Evolutionary conservation across 495 filamentous ascomycete species (phyloP).

Genomic region (Barbatosphaeria neglecta): DNA sequence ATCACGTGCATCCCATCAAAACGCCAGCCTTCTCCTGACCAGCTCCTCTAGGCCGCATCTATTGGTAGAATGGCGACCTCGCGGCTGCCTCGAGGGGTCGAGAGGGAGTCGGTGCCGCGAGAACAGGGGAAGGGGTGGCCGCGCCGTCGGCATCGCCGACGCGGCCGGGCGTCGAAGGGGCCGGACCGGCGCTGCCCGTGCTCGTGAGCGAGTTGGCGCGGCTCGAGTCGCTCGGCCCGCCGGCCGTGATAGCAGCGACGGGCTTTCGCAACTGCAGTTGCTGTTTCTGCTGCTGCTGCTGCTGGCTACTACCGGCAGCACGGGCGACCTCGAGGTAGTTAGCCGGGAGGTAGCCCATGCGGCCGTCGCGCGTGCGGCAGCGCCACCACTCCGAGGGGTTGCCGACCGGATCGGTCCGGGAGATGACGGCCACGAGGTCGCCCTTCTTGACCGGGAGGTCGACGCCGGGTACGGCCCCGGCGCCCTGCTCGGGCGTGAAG

Average conservation of each 20-base stretch:
- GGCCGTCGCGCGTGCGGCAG: slow-evolving; percentile 82
- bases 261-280: no score
- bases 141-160: slow-evolving; percentile 17
- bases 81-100: not conserved
- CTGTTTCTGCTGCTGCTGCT: no score
- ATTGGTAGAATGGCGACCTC: slow-evolving; percentile 78
- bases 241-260: slow-evolving; percentile 42
- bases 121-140: slow-evolving; percentile 13
- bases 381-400: slow-evolving; percentile 95
- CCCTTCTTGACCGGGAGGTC: slow-evolving; percentile 91
- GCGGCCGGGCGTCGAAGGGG: no score
- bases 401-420: slow-evolving; percentile 85
- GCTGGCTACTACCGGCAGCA: slow-evolving; percentile 38
- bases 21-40: no score
- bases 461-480: slow-evolving; percentile 53
- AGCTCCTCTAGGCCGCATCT: slow-evolving; percentile 9
- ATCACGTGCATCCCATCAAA: no score
- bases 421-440: slow-evolving; percentile 87
- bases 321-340: slow-evolving; percentile 80
- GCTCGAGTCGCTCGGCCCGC: slow-evolving; percentile 36
- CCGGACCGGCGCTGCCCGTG: no score
- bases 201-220: slow-evolving; percentile 38
- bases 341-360: slow-evolving; percentile 81
- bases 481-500: slow-evolving; percentile 60
- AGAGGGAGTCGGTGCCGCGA: not conserved